These are phyloP conservation scores for Stramenopiles sp. DNA, from an alignment of 352 stramenopile genomes.

Conservation along the genomic window DNA sequence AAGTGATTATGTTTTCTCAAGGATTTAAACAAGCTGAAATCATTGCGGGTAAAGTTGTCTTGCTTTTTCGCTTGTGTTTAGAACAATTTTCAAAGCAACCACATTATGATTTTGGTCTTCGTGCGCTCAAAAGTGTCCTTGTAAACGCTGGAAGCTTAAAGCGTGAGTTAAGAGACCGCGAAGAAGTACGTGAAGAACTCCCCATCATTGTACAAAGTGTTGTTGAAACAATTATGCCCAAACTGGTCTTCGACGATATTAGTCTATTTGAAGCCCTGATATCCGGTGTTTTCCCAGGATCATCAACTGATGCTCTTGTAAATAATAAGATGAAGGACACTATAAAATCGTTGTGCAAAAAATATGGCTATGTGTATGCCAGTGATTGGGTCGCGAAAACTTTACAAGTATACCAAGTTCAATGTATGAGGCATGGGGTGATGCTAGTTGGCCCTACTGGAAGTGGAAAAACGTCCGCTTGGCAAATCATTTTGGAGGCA, in stretches of 20 bases:
- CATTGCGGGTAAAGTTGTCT: constrained; percentile 85
- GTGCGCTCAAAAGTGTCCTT: constrained; percentile 95
- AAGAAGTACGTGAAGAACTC: constrained; percentile 21
- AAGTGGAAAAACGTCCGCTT: constrained; percentile 85
- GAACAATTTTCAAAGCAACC: constrained; percentile 91
- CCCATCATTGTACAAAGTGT: constrained; percentile 82
- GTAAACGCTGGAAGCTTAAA: constrained; percentile 94
- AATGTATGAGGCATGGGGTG: constrained; percentile 54
- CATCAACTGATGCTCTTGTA: constrained; percentile 48
- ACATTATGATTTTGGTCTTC: constrained; percentile 99
- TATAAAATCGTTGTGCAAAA: constrained; percentile 71
- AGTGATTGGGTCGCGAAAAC: constrained; percentile 93
- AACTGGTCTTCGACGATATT: constrained; percentile 92
- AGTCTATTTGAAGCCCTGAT: constrained; percentile 86
- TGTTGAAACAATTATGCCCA: constrained; percentile 96
- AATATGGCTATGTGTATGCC: constrained; percentile 55
- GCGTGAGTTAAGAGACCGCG: constrained; percentile 49
- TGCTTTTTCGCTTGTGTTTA: constrained; percentile 94
- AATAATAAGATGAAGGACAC: constrained; percentile 59
- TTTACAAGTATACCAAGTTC: constrained; percentile 93
- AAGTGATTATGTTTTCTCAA: constrained; percentile 99
- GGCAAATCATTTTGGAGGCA: constrained; percentile 70
- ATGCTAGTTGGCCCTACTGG: constrained; percentile 59
- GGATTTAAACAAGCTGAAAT: constrained; percentile 93
- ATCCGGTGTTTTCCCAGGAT: constrained; percentile 86